Conservation (phyloP, 192 early-diverging fungal genomes). For the Linnemannia elongata region DNA sequence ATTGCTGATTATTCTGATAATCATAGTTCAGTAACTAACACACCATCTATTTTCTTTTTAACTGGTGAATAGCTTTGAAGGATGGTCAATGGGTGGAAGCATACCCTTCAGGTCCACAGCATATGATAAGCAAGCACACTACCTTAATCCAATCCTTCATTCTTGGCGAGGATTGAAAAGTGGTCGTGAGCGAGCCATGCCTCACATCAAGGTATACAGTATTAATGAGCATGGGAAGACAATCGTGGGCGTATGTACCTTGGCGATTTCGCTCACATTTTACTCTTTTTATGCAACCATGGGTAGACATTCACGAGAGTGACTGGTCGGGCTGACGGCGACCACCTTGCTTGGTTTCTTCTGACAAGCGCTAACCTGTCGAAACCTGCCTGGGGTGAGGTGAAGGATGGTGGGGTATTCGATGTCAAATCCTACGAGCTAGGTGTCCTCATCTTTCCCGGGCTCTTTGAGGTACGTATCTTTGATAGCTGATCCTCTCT, state of each 20-base stretch:
- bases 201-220: slow-evolving; percentile 74
- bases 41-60: not conserved
- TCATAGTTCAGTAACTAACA: too few relatives aligned
- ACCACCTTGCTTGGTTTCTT: slow-evolving; percentile 58
- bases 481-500: not conserved
- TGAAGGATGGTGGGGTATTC: slow-evolving; percentile 65
- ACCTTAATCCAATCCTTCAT: slow-evolving; percentile 63
- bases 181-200: slow-evolving; percentile 71
- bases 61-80: slow-evolving; percentile 62
- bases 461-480: slow-evolving; percentile 66
- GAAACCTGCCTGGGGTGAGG: slow-evolving; percentile 77
- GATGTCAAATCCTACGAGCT: slow-evolving; percentile 76
- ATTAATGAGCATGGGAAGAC: not conserved
- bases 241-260: not conserved
- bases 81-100: slow-evolving; percentile 64
- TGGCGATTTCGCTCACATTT: not conserved
- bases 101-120: slow-evolving; percentile 58
- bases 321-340: slow-evolving; percentile 42
- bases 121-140: slow-evolving; percentile 66
- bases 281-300: not conserved
- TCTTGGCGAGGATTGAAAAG: slow-evolving; percentile 64
- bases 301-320: slow-evolving; percentile 58
- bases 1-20: too few relatives aligned
- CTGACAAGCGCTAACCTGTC: slow-evolving; percentile 69
- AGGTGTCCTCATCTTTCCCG: slow-evolving; percentile 71